Percentiles rank a stretch among this genome's conserved stretches.
phyloP scores from a whole-genome alignment of 306 rosid genomes.

The Dalbergia cochinchinensis region DNA sequence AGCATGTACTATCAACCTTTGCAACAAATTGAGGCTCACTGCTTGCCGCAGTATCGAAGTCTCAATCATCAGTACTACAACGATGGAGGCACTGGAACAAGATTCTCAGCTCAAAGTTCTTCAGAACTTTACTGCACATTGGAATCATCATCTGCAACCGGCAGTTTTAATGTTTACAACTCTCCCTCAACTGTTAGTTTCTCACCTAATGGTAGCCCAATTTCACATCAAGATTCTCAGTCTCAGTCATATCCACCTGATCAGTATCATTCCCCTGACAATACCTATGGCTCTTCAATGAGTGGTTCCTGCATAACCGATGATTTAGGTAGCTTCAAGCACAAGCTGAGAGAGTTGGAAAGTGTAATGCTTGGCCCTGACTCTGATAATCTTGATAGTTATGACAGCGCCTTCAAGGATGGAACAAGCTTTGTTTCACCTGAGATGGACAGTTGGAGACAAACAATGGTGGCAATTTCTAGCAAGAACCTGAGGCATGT shows the following conservation, averaged over 20 bases:
- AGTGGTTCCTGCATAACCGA: slow-evolving; percentile 86
- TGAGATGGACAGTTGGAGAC: slow-evolving; percentile 81
- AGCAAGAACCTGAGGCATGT: slow-evolving; percentile 71
- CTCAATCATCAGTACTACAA: slow-evolving; percentile 57
- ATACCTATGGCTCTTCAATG: slow-evolving; percentile 70
- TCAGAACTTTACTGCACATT: slow-evolving; percentile 73
- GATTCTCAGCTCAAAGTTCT: slow-evolving; percentile 50
- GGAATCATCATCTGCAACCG: slow-evolving; percentile 80
- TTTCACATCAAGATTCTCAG: slow-evolving; percentile 76
- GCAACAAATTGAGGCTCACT: slow-evolving; percentile 70
- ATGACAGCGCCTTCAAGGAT: slow-evolving; percentile 56
- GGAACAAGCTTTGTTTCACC: slow-evolving; percentile 51
- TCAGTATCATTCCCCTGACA: slow-evolving; percentile 66
- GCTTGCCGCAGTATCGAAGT: slow-evolving; percentile 67
- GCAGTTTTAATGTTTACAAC: slow-evolving; percentile 52
- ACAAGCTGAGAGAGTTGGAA: slow-evolving; percentile 86
- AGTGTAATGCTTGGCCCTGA: slow-evolving; percentile 94
- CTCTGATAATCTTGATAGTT: slow-evolving; percentile 63
- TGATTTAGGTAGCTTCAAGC: slow-evolving; percentile 68
- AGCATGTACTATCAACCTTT: slow-evolving; percentile 75
- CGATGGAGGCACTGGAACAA: slow-evolving; percentile 60
- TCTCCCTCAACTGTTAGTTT: slow-evolving; percentile 72
- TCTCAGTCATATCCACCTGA: slow-evolving; percentile 66
- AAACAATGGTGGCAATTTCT: slow-evolving; percentile 70
- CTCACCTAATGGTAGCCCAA: slow-evolving; percentile 77